Conservation (phyloP, 495 filamentous ascomycete species). For the Bryoglossum gracile region DNA sequence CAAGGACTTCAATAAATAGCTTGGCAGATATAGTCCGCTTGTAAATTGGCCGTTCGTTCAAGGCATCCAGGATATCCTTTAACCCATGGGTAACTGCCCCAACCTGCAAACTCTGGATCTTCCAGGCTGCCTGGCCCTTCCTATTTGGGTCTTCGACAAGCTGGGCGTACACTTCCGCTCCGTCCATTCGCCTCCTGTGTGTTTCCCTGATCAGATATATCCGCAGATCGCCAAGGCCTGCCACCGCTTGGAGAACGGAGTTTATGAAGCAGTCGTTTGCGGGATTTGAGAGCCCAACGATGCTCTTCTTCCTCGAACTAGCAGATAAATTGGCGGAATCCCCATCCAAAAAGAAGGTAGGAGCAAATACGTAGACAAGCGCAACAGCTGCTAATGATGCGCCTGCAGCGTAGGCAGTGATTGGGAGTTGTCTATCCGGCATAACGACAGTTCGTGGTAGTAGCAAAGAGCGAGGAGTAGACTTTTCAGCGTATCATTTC, state of each 20-base stretch:
- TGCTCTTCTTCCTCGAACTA: slow-evolving; percentile 69
- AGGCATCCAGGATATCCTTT: slow-evolving; percentile 84
- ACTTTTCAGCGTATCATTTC: neutral
- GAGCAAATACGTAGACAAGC: slow-evolving; percentile 92
- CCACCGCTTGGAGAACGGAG: slow-evolving; percentile 87
- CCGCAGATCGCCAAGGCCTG: slow-evolving; percentile 88
- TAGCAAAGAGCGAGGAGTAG: neutral
- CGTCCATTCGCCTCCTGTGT: slow-evolving; percentile 73
- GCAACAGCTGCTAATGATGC: slow-evolving; percentile 95
- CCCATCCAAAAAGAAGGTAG: slow-evolving; percentile 87
- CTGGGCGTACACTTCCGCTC: slow-evolving; percentile 58
- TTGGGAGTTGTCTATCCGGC: slow-evolving; percentile 80
- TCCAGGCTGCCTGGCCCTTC: slow-evolving; percentile 52
- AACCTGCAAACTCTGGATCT: slow-evolving; percentile 64
- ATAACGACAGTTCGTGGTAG: slow-evolving; percentile 39
- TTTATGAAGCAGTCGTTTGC: slow-evolving; percentile 99
- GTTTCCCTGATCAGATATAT: slow-evolving; percentile 84
- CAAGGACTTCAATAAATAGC: slow-evolving; percentile 70
- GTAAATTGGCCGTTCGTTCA: slow-evolving; percentile 91
- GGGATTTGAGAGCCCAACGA: slow-evolving; percentile 82
- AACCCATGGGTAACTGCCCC: slow-evolving; percentile 80
- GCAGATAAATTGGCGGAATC: slow-evolving; percentile 50
- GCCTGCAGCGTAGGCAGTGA: slow-evolving; percentile 89
- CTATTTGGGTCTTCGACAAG: slow-evolving; percentile 40
- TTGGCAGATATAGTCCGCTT: slow-evolving; percentile 88